phyloP scores from a whole-genome alignment of 768 basidiomycete species.

The Suillus discolor region DNA sequence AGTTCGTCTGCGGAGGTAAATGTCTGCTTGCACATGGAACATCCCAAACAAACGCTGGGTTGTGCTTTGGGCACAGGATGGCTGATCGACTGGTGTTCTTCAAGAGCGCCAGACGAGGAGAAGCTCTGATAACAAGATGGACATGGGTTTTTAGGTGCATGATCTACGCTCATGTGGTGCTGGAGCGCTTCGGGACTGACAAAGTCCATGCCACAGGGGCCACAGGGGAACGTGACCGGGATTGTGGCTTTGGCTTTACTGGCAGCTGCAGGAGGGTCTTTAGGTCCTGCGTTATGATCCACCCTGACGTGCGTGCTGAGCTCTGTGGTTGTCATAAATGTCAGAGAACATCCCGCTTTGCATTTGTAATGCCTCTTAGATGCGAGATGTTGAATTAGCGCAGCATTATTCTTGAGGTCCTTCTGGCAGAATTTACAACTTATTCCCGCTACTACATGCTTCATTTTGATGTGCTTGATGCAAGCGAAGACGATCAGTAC shows the following conservation, averaged over 20 bases:
- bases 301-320: slow-evolving; percentile 1
- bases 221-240: background rate
- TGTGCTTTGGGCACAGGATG: slow-evolving; percentile 1
- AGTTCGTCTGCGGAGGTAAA: background rate
- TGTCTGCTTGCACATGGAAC: background rate
- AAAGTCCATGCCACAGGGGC: background rate
- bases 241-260: background rate
- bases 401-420: background rate
- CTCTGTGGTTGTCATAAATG: slow-evolving; percentile 5
- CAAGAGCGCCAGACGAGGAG: background rate
- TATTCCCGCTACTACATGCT: background rate
- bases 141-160: slow-evolving; percentile 2
- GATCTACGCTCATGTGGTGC: background rate
- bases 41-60: background rate
- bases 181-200: background rate
- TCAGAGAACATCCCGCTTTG: background rate
- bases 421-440: background rate
- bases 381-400: slow-evolving; percentile 5
- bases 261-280: background rate
- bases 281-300: background rate
- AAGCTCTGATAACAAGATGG: slow-evolving; percentile 4
- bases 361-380: slow-evolving; percentile 9
- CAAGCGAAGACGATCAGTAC: background rate
- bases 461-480: slow-evolving; percentile 1
- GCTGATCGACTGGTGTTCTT: background rate